Conservation (phyloP, 345 rosid genomes). For the Syzygium grande region DNA sequence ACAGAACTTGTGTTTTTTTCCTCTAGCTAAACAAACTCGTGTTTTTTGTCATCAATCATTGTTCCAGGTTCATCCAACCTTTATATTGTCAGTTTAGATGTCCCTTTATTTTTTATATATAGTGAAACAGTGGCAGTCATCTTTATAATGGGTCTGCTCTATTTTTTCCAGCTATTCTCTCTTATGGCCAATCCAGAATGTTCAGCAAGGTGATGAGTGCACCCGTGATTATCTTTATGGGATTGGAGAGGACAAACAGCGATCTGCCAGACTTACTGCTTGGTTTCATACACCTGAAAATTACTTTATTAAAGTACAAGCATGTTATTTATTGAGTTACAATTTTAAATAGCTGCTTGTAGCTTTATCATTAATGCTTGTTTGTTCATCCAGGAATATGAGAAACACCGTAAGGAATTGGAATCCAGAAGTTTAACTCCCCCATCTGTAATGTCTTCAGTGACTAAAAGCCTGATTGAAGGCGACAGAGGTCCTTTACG, state of each 20-base stretch:
- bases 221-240: constrained; percentile 80
- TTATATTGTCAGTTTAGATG: neutral
- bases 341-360: neutral
- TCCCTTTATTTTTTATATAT: neutral
- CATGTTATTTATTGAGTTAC: neutral
- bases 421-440: constrained; percentile 23
- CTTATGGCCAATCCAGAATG: constrained; percentile 67
- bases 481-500: constrained; percentile 41
- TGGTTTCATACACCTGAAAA: constrained; percentile 81
- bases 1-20: neutral
- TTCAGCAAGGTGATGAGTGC: constrained; percentile 65
- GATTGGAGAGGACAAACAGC: constrained; percentile 89
- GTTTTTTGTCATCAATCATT: neutral
- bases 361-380: neutral
- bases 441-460: constrained; percentile 21
- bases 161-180: constrained; percentile 57
- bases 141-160: neutral
- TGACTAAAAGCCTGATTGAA: constrained; percentile 20
- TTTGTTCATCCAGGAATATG: constrained; percentile 47
- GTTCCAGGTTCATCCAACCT: neutral
- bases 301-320: constrained; percentile 63
- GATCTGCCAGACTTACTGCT: constrained; percentile 88
- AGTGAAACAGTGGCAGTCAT: neutral
- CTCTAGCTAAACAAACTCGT: neutral
- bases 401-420: constrained; percentile 46